phyloP scores from a whole-genome alignment of 1,284 basidiomycete genomes.

The Tausonia pullulans region DNA sequence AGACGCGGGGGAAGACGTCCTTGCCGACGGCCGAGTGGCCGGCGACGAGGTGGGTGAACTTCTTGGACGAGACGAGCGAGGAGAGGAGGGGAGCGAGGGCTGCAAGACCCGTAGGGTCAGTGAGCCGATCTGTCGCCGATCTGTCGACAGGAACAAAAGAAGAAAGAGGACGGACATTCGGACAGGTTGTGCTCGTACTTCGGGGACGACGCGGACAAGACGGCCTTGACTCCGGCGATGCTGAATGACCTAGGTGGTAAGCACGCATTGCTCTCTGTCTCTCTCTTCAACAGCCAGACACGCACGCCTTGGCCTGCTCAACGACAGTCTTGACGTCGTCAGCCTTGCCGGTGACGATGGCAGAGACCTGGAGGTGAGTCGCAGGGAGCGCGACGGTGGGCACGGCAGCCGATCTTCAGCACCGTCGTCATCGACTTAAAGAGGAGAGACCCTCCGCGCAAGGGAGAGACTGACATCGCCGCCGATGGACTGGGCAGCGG shows the following conservation, averaged over 20 bases:
- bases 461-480: conserved; percentile 40
- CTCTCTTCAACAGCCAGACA: conserved; percentile 4
- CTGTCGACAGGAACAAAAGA: background rate
- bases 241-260: background rate
- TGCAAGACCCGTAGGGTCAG: conserved; percentile 17
- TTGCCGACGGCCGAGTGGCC: conserved; percentile 65
- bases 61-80: conserved; percentile 38
- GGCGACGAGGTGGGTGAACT: conserved; percentile 73
- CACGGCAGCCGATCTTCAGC: background rate
- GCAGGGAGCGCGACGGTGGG: background rate
- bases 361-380: conserved; percentile 49
- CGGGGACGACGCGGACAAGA: conserved; percentile 37
- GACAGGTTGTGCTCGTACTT: conserved; percentile 35
- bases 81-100: conserved; percentile 43
- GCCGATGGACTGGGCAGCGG: conserved; percentile 74
- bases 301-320: conserved; percentile 68
- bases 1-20: conserved; percentile 62
- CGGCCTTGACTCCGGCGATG: conserved; percentile 32
- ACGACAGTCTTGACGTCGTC: conserved; percentile 58
- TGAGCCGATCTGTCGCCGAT: conserved; percentile 21
- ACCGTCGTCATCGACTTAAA: too few relatives aligned
- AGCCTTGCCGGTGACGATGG: conserved; percentile 67
- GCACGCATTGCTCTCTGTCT: background rate
- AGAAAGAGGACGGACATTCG: conserved; percentile 31
- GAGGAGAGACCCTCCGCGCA: background rate